Percentiles rank a stretch among this genome's conserved stretches.
These are phyloP conservation scores for Xerophyta viscosa DNA, from an alignment of 106 monocot species.

Conservation along the genomic window DNA sequence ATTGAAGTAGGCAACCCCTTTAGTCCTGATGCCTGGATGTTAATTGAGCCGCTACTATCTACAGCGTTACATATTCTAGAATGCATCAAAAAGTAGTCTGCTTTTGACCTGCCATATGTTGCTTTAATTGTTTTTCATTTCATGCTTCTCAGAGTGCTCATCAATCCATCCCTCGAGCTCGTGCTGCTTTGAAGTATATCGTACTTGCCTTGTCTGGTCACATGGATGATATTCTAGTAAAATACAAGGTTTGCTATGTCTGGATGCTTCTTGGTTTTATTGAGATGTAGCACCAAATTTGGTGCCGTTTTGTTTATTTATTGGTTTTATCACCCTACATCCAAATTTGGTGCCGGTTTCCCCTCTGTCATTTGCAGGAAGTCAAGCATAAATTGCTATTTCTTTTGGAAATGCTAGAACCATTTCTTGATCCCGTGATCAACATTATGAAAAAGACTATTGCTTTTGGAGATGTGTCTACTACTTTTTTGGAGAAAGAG, in stretches of 20 bases:
- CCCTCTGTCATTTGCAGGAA: conserved; percentile 41
- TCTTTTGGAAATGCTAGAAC: conserved; percentile 95
- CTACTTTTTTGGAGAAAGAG: conserved; percentile 45
- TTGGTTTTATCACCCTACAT: not conserved
- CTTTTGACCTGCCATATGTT: too few relatives aligned
- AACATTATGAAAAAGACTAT: conserved; percentile 32
- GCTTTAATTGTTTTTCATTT: not conserved
- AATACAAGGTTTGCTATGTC: conserved; percentile 63
- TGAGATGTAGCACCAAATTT: not conserved
- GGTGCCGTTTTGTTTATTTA: not conserved
- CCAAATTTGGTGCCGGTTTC: not conserved
- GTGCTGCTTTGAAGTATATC: conserved; percentile 78
- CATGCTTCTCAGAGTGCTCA: conserved; percentile 34
- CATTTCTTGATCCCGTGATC: conserved; percentile 74
- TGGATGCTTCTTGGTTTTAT: not conserved
- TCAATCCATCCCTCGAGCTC: conserved; percentile 38
- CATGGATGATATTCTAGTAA: conserved; percentile 78
- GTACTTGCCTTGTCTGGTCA: conserved; percentile 88
- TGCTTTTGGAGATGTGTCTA: conserved; percentile 60
- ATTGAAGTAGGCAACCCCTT: too few relatives aligned
- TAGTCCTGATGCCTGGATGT: too few relatives aligned
- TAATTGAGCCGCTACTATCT: too few relatives aligned
- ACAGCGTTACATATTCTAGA: too few relatives aligned
- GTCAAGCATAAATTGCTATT: conserved; percentile 79
- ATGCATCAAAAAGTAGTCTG: too few relatives aligned